Evolutionary conservation across 331 rosid species (phyloP).

Genomic region (Malus hybrid): DNA sequence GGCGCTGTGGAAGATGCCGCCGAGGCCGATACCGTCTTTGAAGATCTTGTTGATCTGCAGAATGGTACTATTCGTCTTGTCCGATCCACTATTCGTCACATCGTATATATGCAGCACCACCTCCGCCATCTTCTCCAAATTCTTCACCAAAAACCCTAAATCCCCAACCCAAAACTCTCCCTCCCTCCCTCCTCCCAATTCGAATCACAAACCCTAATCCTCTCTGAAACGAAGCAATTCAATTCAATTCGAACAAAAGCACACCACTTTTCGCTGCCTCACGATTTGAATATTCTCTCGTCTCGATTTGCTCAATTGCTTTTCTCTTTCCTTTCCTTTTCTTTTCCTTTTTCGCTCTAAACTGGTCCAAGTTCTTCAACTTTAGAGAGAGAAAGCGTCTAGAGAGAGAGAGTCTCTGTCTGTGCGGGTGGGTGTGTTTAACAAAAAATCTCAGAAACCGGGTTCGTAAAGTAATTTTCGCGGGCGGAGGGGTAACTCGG

Average conservation of each 20-base stretch:
- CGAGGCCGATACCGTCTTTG: slow-evolving; percentile 95
- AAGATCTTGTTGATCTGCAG: slow-evolving; percentile 95
- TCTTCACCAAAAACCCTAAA: slow-evolving; percentile 19
- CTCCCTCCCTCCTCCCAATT: slow-evolving; percentile 6
- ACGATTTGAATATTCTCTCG: background rate
- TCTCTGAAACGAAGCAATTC: background rate
- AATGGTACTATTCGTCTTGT: slow-evolving; percentile 88
- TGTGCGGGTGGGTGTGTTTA: background rate
- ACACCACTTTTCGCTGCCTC: slow-evolving; percentile 1
- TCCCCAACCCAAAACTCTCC: slow-evolving; percentile 15
- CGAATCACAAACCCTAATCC: slow-evolving; percentile 2
- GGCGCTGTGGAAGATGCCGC: slow-evolving; percentile 98
- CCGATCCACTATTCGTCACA: slow-evolving; percentile 98
- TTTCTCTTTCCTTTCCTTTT: background rate
- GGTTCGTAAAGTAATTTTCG: background rate
- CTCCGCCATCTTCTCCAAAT: slow-evolving; percentile 82
- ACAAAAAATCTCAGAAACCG: background rate
- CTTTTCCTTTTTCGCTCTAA: background rate
- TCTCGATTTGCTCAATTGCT: slow-evolving; percentile 1
- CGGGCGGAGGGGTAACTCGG: background rate
- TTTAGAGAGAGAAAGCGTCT: background rate
- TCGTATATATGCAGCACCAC: slow-evolving; percentile 83
- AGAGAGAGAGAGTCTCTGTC: background rate
- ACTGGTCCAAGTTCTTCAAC: background rate
- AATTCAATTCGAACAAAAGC: background rate